These are phyloP conservation scores for Filobasidium uniguttulatum DNA, from an alignment of 1,284 basidiomycete species.

Conservation along the genomic window DNA sequence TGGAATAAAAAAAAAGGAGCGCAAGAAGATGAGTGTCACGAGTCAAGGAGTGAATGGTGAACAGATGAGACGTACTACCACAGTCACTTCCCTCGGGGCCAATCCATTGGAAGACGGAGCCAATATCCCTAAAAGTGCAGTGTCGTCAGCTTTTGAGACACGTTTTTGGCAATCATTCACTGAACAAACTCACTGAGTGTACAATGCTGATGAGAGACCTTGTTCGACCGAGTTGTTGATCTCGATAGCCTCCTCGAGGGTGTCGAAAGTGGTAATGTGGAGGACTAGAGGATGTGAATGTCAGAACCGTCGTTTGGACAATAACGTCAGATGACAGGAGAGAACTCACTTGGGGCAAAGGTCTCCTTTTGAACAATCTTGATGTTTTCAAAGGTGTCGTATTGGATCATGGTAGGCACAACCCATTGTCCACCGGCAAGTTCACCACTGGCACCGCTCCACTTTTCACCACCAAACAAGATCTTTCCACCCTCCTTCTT, in stretches of 20 bases:
- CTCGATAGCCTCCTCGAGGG: constrained; percentile 74
- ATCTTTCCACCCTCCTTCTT: constrained; percentile 58
- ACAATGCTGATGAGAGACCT: constrained; percentile 75
- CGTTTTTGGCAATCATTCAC: neutral
- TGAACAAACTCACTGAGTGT: constrained; percentile 44
- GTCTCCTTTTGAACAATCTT: constrained; percentile 67
- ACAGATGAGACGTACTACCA: constrained; percentile 59
- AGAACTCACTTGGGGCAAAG: constrained; percentile 51
- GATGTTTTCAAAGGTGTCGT: constrained; percentile 36
- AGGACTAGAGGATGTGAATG: constrained; percentile 39
- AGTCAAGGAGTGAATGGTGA: neutral
- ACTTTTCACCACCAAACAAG: constrained; percentile 47
- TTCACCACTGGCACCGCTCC: constrained; percentile 29
- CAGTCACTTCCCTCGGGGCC: constrained; percentile 74
- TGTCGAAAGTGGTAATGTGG: constrained; percentile 76
- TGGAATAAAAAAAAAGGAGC: neutral
- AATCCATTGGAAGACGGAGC: constrained; percentile 76
- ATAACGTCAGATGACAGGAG: neutral
- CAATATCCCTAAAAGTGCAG: constrained; percentile 45
- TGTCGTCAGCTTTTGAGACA: neutral
- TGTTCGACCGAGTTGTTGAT: constrained; percentile 90
- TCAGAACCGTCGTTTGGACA: neutral
- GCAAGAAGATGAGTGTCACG: neutral
- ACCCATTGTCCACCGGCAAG: constrained; percentile 68
- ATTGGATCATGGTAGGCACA: constrained; percentile 60